Evolutionary conservation across 2,329 filamentous ascomycete species (phyloP), one percentile per base, ranked within the genome.

Genomic region (Diaporthe ampelina): DNA sequence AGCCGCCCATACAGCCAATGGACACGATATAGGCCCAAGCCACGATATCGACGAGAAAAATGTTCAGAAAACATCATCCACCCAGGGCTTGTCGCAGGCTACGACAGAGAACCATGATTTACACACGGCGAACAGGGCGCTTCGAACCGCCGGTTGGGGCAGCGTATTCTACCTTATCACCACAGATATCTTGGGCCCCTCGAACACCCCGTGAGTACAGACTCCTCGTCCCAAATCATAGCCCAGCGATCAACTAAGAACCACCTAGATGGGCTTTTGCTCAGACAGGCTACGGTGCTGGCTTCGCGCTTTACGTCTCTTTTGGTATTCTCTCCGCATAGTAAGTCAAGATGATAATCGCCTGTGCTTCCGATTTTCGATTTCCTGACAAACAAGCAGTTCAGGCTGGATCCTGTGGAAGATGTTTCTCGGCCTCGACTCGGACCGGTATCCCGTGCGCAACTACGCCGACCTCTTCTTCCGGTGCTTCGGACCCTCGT

Each of bases 391-490:
- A 6, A 40, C 1, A 48, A 37, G 48, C 61, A 50, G 72, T 48
- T 87, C 85, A 1, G 86, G 86, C 17, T 85, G 84, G 74, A 81
- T 87, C 24, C 78, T 88, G n/a, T 88, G 85, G 84, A 80, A 80
- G 35, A 78, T 84, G 37, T 88, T 83, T 74, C 78, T 88, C 40
- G 84, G 84, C 4, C 79, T 88, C 29, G 86, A 88, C 78, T 86
- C 84, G 21, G 83, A 86, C 77, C 80, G 85, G 56, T 88, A 85
- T 73, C 87, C 87, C 0, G 78, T 85, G 21, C 82, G 82, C 54
- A 86, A 84, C 78, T 88, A 86, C 65, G 86, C 86, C 13, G 87
- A 88, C 78, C 77, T 87, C 0, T 86, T 84, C 72, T 88, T 86
- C 79, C 84, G 88, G 40, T 80, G 85, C 59, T 88, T 83, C 75